Conservation (phyloP, 257 asterid genomes). For the Forsythia viridissima region DNA sequence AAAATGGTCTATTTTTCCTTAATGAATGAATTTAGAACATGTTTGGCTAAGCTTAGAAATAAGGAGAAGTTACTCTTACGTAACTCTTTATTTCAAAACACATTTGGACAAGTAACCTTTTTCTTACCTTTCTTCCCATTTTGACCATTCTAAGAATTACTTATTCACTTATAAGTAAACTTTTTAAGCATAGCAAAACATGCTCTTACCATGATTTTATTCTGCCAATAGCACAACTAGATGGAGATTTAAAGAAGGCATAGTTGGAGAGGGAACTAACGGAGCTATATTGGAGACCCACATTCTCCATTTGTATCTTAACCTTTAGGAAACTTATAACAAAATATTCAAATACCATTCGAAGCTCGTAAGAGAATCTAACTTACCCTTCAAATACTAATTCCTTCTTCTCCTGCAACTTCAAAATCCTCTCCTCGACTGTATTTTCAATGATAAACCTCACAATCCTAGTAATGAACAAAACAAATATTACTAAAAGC, state of each 20-base stretch:
- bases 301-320: background rate
- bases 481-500: background rate
- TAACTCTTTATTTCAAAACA: background rate
- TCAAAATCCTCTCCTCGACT: slow-evolving; percentile 86
- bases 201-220: background rate
- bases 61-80: background rate
- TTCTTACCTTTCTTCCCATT: background rate
- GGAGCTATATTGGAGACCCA: background rate
- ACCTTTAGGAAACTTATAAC: background rate
- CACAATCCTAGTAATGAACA: slow-evolving; percentile 56
- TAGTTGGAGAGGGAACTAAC: background rate
- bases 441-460: slow-evolving; percentile 86
- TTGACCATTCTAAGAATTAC: background rate
- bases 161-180: background rate
- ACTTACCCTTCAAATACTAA: slow-evolving; percentile 94
- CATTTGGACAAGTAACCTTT: background rate
- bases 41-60: background rate
- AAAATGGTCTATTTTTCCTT: background rate
- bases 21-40: background rate
- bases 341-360: background rate
- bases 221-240: background rate
- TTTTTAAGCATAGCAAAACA: background rate
- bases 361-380: slow-evolving; percentile 1
- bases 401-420: slow-evolving; percentile 95
- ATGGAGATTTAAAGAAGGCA: background rate